Evolutionary conservation across 2,329 filamentous ascomycete species (phyloP), one percentile per base, ranked within the genome.

Genomic region (Colletotrichum sp.): DNA sequence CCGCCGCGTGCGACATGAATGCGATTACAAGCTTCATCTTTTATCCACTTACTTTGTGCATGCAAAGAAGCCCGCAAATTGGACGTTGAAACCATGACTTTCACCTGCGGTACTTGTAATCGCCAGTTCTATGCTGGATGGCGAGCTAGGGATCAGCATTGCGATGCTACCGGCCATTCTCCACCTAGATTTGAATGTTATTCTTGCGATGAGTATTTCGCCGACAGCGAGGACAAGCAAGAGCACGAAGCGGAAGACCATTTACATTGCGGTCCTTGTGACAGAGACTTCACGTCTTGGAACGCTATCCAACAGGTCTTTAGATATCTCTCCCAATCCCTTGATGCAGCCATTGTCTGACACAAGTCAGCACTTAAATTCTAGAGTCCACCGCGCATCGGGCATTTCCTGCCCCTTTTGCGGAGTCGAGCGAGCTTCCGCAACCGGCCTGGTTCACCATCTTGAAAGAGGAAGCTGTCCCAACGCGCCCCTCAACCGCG

Each of bases 381-480:
- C 90, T 0, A 83, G 83, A 7, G 79, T 81, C 61, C 91, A 94
- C 78, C 84, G 84, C 1, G 87, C 87, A 70, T 74, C 64, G 1
- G 81, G 81, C 3, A 80, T 92, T 9, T 1, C 55, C 0, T 94
- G 92, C 67, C 91, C 89, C 0, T 93, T 91, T 79, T 94, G 92
- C 82, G 80, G 84, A 44, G 75, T 61, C 2, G 32, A 11, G 4
- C 90, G 86, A 76, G 82, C 86, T 12, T 88, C 88, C 0, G 90
- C 91, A 3, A 90, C 88, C 1, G 91, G 90, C 6, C 78, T 93
- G 6, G 80, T 84, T 1, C 85, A 91, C 79, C 90, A 94, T 77
- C 81, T 93, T 3, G 92, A 94, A 77, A 82, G 79, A 1, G 88
- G 88, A 22, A 81, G 84, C 1, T 94, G 92, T 68, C 86, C 86